phyloP scores from a whole-genome alignment of 345 rosid species.

The Heritiera fomes region DNA sequence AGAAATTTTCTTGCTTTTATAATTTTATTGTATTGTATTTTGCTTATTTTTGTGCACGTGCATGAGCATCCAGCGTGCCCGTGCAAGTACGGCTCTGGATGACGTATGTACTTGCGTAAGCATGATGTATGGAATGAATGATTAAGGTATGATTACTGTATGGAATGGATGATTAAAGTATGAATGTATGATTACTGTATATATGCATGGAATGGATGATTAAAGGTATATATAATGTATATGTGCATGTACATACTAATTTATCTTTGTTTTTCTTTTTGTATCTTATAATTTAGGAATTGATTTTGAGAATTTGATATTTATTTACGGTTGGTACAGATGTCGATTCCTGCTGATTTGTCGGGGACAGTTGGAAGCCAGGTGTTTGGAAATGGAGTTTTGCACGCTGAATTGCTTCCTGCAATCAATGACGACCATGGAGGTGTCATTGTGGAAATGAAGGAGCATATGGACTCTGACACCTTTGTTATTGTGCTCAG shows the following conservation, averaged over 20 bases:
- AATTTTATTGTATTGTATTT: neutral
- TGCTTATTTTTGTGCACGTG: neutral
- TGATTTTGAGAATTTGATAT: neutral
- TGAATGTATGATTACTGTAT: neutral
- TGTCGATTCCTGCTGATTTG: constrained; percentile 19
- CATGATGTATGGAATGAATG: neutral
- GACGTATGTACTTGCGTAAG: neutral
- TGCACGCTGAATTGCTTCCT: constrained; percentile 39
- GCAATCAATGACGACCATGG: constrained; percentile 49
- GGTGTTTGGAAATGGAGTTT: constrained; percentile 34
- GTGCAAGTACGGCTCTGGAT: neutral
- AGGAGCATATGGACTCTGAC: constrained; percentile 46
- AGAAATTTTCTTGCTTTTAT: neutral
- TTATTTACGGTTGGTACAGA: constrained; percentile 12
- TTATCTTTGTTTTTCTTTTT: neutral
- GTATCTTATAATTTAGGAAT: neutral
- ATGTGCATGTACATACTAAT: neutral
- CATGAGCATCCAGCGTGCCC: neutral
- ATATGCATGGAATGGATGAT: neutral
- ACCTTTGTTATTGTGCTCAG: constrained; percentile 41
- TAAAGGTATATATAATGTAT: neutral
- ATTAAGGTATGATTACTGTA: no score
- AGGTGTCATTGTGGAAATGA: constrained; percentile 65
- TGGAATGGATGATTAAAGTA: neutral
- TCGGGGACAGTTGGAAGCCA: neutral